A percentile compares a stretch with the other conserved stretches of the same genome.
Conservation (phyloP, 2,329 filamentous ascomycete genomes). For the Grosmannia clavigera region DNA sequence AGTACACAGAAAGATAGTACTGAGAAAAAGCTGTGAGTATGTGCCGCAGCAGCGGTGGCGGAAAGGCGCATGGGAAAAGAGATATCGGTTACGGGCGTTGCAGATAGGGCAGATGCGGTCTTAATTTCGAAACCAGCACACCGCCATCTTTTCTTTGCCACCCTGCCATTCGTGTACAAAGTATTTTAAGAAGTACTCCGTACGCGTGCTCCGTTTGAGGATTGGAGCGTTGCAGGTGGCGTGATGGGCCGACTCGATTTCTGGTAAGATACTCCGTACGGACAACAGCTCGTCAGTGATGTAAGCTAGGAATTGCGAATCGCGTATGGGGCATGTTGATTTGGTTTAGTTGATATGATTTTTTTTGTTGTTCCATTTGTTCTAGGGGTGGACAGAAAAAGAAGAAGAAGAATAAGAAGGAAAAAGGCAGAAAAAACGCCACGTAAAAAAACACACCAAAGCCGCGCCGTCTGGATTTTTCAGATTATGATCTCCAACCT, state of each 20-base stretch:
- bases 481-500: not conserved
- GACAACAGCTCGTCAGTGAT: not conserved
- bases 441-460: not conserved
- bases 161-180: not conserved
- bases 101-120: not conserved
- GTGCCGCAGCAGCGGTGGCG: not conserved
- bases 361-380: no score
- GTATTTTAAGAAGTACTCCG: no score
- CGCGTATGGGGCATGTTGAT: not conserved
- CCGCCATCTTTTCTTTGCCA: not conserved
- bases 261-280: no score
- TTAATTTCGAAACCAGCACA: not conserved
- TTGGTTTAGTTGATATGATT: no score
- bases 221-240: not conserved
- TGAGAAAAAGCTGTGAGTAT: not conserved
- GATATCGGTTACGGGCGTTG: not conserved
- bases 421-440: no score
- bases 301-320: not conserved
- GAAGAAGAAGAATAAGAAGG: no score
- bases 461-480: not conserved
- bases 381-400: no score
- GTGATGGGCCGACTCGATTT: not conserved
- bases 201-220: not conserved
- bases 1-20: no score
- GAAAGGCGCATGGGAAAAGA: not conserved